These are phyloP conservation scores for Solanum chilense DNA, from an alignment of 257 asterid species.

Conservation along the genomic window DNA sequence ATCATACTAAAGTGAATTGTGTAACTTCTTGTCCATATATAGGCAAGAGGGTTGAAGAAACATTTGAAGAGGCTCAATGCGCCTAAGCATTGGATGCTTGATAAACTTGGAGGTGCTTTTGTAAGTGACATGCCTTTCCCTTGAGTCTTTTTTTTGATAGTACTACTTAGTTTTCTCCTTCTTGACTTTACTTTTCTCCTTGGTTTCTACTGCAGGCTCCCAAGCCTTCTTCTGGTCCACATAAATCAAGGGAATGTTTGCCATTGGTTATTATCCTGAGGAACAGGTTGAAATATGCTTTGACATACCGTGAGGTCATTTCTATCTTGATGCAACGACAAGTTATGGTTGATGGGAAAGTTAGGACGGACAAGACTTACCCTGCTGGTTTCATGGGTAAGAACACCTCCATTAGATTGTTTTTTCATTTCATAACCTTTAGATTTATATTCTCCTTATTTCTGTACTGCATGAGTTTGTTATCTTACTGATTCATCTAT, in stretches of 20 bases:
- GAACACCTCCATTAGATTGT: background rate
- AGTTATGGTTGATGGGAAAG: constrained; percentile 14
- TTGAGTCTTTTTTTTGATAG: background rate
- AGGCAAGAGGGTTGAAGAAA: constrained; percentile 34
- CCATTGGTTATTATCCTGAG: constrained; percentile 20
- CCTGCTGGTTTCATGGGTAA: constrained; percentile 23
- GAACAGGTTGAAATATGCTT: constrained; percentile 21
- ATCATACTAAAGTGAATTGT: background rate
- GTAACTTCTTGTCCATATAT: background rate
- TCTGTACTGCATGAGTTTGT: background rate
- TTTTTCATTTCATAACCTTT: background rate
- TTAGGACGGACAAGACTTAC: constrained; percentile 12
- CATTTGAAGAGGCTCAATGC: constrained; percentile 38
- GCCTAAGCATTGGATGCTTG: constrained; percentile 33
- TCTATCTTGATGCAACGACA: constrained; percentile 17
- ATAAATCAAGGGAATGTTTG: constrained; percentile 27
- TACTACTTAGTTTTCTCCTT: background rate
- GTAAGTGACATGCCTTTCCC: constrained; percentile 5
- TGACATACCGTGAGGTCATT: constrained; percentile 20
- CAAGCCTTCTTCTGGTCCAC: constrained; percentile 29
- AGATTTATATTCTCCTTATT: background rate
- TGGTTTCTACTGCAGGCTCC: constrained; percentile 13
- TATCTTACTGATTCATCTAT: background rate
- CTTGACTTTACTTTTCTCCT: background rate
- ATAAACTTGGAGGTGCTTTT: constrained; percentile 31